phyloP scores from a whole-genome alignment of 1,139 yeast genomes.

The Geotrichum reessii region DNA sequence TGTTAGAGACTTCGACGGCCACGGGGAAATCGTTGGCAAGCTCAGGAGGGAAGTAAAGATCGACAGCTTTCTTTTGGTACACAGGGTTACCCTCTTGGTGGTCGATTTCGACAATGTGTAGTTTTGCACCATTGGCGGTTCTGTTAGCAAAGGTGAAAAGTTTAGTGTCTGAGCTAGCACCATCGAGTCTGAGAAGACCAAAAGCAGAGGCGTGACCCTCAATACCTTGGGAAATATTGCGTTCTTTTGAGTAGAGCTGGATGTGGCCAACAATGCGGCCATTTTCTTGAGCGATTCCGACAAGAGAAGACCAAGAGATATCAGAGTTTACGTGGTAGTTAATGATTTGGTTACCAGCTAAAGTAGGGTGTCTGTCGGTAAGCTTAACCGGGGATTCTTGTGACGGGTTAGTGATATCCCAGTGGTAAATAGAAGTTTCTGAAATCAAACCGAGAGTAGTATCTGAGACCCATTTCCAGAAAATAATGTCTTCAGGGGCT shows the following conservation, averaged over 20 bases:
- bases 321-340: conserved; percentile 79
- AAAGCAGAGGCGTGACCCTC: conserved; percentile 97
- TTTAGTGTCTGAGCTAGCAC: conserved; percentile 72
- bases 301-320: conserved; percentile 89
- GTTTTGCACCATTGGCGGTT: conserved; percentile 74
- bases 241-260: conserved; percentile 80
- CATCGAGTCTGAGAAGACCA: conserved; percentile 67
- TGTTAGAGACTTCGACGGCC: conserved; percentile 77
- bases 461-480: conserved; percentile 89
- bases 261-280: conserved; percentile 95
- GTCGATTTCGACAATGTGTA: conserved; percentile 94
- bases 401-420: conserved; percentile 72
- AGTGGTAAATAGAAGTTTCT: conserved; percentile 63
- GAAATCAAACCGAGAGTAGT: conserved; percentile 79
- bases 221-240: conserved; percentile 92
- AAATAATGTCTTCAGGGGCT: conserved; percentile 81
- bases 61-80: conserved; percentile 84
- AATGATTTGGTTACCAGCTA: conserved; percentile 82
- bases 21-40: conserved; percentile 96
- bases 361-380: conserved; percentile 76
- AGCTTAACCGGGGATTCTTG: conserved; percentile 73
- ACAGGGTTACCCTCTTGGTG: conserved; percentile 81
- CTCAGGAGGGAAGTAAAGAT: conserved; percentile 94
- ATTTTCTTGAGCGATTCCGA: conserved; percentile 91
- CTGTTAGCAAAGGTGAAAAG: conserved; percentile 85